A percentile compares a stretch with the other conserved stretches of the same genome.
Conservation (phyloP, 1,284 basidiomycete species). For the Marasmius sp. region DNA sequence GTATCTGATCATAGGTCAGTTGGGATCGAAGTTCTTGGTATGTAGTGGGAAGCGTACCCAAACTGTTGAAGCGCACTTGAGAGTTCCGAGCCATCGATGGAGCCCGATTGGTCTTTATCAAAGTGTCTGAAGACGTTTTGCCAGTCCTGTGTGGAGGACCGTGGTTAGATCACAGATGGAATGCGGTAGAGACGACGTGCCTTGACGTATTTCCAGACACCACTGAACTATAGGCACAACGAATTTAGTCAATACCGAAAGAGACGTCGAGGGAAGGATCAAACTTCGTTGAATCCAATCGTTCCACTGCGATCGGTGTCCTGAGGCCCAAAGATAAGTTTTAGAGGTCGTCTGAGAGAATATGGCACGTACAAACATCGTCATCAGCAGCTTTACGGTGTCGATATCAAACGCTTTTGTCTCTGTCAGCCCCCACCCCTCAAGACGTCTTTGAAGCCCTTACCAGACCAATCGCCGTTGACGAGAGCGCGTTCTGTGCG, state of each 20-base stretch:
- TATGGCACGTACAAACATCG: conserved; percentile 62
- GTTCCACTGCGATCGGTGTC: conserved; percentile 50
- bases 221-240: conserved; percentile 62
- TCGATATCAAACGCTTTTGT: conserved; percentile 73
- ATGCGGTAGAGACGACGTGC: conserved; percentile 23
- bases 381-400: conserved; percentile 82
- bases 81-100: conserved; percentile 69
- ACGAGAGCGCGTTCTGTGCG: conserved; percentile 63
- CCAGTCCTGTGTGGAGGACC: conserved; percentile 52
- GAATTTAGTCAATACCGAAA: no score
- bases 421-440: not conserved
- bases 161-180: not conserved
- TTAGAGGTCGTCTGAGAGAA: no score
- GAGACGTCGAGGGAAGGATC: no score
- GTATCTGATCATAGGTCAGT: conserved; percentile 38
- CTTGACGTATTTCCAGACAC: conserved; percentile 81
- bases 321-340: not conserved
- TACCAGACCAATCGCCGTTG: conserved; percentile 79
- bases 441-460: conserved; percentile 26
- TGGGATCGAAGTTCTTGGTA: not conserved
- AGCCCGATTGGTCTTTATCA: conserved; percentile 73
- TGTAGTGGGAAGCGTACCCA: conserved; percentile 38
- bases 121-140: conserved; percentile 80
- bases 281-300: conserved; percentile 74
- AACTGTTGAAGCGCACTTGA: conserved; percentile 66